Evolutionary conservation across 148 eudicot species (phyloP), one percentile per base, ranked within the genome.

Genomic region (Silene conica): DNA sequence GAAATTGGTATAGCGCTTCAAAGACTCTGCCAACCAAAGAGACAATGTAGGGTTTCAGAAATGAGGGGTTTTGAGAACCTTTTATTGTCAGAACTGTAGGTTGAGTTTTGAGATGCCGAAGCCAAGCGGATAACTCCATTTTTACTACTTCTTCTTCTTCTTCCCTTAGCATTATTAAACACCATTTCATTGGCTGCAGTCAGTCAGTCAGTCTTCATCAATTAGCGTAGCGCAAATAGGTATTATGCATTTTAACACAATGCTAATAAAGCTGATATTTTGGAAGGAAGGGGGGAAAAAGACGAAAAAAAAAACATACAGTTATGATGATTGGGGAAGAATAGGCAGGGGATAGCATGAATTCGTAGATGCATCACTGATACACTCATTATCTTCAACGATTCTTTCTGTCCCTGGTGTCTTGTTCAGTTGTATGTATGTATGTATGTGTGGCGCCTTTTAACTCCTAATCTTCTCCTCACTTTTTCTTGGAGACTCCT

Each of bases 101-200:
- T 77, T 58, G 80, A 66, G 68, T 76, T 74, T 75, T 81, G 77
- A 15, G 77, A 82, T 64, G 73, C 69, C 19, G 85, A 73, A 77
- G 78, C 77, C 28, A 78, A 70, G 69, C 69, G 70, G 8, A 81
- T 70, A 52, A 63, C 78, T 28, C 76, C 74, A 31, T 5, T 31
- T 1, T 3, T 31, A 2, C 34, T 31, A 2, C 4, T 31, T 31
- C 34, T 31, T 21, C 69, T 61, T 46, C 73, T 76, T 21, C 72
- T 61, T 46, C 73, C 74, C 67, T 28, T 58, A 31, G 63, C 55
- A 69, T 78, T 28, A 69, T 78, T 28, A 57, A 46, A 46, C 48
- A 65, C 48, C 72, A 56, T 45, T 58, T 48, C 19, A 19, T 56
- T 56, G 67, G 61, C 82, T 80, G 78, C 81, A 68, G 60, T 57